Percentiles rank a stretch among this genome's conserved stretches.
These are phyloP conservation scores for Boletus sensibilis DNA, from an alignment of 768 basidiomycete species.

Conservation along the genomic window DNA sequence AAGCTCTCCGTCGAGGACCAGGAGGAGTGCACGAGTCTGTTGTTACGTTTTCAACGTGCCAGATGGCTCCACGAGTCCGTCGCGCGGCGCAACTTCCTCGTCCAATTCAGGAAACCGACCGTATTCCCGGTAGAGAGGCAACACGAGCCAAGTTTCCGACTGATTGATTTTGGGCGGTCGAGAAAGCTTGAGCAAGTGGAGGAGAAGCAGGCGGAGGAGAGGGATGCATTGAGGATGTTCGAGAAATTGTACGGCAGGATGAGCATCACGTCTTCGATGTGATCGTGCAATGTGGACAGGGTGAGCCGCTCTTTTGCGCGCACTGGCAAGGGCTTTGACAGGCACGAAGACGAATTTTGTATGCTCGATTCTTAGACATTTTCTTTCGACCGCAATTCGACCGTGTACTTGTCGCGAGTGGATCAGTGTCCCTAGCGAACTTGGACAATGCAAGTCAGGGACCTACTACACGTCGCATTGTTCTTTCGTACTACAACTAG, in stretches of 20 bases:
- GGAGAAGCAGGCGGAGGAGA: constrained; percentile 11
- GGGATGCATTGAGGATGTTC: constrained; percentile 7
- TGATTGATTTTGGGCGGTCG: constrained; percentile 53
- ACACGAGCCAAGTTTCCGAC: constrained; percentile 41
- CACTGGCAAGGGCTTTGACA: no score
- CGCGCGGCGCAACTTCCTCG: constrained; percentile 42
- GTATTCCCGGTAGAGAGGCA: constrained; percentile 13
- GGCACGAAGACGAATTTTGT: no score
- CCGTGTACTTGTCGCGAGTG: no score
- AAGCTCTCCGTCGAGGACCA: constrained; percentile 37
- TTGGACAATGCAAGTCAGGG: no score
- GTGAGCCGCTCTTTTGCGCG: no score
- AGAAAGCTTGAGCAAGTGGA: background rate
- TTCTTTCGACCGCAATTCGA: no score
- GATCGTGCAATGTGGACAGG: no score
- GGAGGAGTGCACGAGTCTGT: constrained; percentile 40
- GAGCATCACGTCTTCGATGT: no score
- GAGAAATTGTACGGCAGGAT: background rate
- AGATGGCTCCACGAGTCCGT: constrained; percentile 43
- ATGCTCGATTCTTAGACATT: no score
- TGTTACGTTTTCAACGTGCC: constrained; percentile 41
- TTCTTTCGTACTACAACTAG: no score
- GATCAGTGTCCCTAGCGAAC: no score
- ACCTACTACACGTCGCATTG: no score
- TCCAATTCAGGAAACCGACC: constrained; percentile 42